Conservation (phyloP, 2,329 filamentous ascomycete genomes). For the Paracoccidioides brasiliensis region DNA sequence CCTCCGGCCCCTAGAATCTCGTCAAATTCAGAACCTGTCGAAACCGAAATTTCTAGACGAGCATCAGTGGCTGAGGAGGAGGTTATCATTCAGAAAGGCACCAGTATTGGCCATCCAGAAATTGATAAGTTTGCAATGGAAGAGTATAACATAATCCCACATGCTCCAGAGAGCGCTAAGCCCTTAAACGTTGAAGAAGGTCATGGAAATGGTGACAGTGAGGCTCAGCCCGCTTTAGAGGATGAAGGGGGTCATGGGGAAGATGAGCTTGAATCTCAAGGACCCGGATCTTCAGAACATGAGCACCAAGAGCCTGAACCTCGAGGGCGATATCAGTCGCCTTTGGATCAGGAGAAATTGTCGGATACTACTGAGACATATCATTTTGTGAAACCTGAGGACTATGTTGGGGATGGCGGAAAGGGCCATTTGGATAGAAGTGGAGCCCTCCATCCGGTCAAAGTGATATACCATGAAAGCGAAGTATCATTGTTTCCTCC, state of each 20-base stretch:
- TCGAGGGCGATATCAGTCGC: background rate
- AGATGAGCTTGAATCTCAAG: background rate
- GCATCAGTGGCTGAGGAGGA: background rate
- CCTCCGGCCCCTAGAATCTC: slow-evolving; percentile 9
- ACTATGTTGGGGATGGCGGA: slow-evolving; percentile 7
- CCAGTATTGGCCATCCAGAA: background rate
- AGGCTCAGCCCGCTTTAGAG: background rate
- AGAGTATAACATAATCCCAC: background rate
- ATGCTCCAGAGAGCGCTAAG: background rate
- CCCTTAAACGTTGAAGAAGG: background rate
- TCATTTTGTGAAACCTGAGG: slow-evolving; percentile 4
- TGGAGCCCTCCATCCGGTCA: slow-evolving; percentile 32
- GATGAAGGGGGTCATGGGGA: background rate
- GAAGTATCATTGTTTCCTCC: slow-evolving; percentile 49
- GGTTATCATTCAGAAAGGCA: background rate
- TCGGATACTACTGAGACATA: background rate
- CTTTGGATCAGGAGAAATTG: background rate
- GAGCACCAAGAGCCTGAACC: background rate
- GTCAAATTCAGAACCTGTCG: background rate
- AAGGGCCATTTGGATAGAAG: slow-evolving; percentile 3
- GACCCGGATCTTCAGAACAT: background rate
- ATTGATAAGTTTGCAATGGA: background rate
- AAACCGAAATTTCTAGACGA: slow-evolving; percentile 4
- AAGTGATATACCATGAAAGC: slow-evolving; percentile 42
- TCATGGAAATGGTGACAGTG: background rate